A percentile compares a stretch with the other conserved stretches of the same genome.
phyloP scores from a whole-genome alignment of 108 stramenopile genomes.

The Mayamaea pseudoterrestris region DNA sequence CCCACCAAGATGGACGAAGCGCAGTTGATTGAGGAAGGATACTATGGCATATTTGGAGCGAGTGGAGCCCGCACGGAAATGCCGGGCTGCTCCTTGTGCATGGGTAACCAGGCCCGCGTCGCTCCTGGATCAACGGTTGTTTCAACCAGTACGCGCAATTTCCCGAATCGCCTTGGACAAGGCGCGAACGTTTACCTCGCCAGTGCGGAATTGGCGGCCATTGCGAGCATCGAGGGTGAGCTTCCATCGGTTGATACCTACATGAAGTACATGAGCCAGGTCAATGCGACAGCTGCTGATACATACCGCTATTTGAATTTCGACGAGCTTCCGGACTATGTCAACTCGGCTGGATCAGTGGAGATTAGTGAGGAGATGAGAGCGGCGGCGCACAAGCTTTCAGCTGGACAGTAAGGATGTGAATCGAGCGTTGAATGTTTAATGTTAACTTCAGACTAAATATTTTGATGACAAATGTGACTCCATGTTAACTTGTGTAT shows the following conservation, averaged over 20 bases:
- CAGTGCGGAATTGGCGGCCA: conserved; percentile 84
- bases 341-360: conserved; percentile 61
- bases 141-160: conserved; percentile 91
- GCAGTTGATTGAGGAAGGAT: conserved; percentile 90
- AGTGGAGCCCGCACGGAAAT: conserved; percentile 92
- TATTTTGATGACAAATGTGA: too few relatives aligned
- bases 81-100: conserved; percentile 94
- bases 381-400: conserved; percentile 68
- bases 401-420: not conserved
- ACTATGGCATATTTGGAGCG: conserved; percentile 89
- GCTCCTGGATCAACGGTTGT: conserved; percentile 84
- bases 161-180: conserved; percentile 94
- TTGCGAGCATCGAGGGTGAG: conserved; percentile 75
- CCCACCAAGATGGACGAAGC: conserved; percentile 96
- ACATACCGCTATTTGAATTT: conserved; percentile 97
- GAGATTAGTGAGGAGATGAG: conserved; percentile 83
- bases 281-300: conserved; percentile 77
- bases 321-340: conserved; percentile 85
- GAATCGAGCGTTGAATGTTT: too few relatives aligned
- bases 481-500: too few relatives aligned
- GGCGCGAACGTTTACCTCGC: conserved; percentile 92
- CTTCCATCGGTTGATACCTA: conserved; percentile 86
- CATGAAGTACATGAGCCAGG: conserved; percentile 63
- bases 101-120: conserved; percentile 97
- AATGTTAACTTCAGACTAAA: too few relatives aligned